Evolutionary conservation across 495 filamentous ascomycete genomes (phyloP).

Genomic region (Trichoderma parareesei): DNA sequence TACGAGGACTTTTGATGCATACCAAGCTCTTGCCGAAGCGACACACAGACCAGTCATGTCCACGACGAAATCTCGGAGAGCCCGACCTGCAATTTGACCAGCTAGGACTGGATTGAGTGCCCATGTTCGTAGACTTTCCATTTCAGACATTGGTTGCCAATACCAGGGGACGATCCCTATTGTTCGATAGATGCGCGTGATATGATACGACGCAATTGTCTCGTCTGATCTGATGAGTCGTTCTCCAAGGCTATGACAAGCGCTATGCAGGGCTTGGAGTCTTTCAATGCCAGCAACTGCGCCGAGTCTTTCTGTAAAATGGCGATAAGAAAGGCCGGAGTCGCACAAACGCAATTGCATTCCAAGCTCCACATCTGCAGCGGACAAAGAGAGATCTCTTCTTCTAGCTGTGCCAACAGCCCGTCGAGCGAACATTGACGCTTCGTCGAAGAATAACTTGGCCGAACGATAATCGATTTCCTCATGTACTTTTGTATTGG

Average conservation of each 20-base stretch:
- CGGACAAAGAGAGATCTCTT: not conserved
- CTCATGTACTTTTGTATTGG: not conserved
- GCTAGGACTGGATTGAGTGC: not conserved
- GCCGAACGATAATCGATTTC: not conserved
- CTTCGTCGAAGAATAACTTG: not conserved
- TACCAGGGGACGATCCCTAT: not conserved
- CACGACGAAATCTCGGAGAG: not conserved
- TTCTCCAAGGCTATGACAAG: not conserved
- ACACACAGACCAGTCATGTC: not conserved
- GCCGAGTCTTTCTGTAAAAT: not conserved
- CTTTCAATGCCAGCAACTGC: not conserved
- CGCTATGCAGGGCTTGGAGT: not conserved
- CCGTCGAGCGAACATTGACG: not conserved
- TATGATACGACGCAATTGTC: not conserved
- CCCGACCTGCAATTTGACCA: not conserved
- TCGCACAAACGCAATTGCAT: not conserved
- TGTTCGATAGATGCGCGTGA: slow-evolving; percentile 1
- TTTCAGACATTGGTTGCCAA: not conserved
- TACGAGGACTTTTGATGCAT: not conserved
- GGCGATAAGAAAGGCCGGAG: not conserved
- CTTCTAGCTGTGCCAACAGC: not conserved
- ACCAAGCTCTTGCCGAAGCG: not conserved
- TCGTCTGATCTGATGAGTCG: not conserved
- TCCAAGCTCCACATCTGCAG: not conserved
- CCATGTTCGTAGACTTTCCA: not conserved